Percentiles rank a stretch among this genome's conserved stretches.
These are phyloP conservation scores for Aspergillus sp. DNA, from an alignment of 2,329 filamentous ascomycete genomes.

Conservation along the genomic window DNA sequence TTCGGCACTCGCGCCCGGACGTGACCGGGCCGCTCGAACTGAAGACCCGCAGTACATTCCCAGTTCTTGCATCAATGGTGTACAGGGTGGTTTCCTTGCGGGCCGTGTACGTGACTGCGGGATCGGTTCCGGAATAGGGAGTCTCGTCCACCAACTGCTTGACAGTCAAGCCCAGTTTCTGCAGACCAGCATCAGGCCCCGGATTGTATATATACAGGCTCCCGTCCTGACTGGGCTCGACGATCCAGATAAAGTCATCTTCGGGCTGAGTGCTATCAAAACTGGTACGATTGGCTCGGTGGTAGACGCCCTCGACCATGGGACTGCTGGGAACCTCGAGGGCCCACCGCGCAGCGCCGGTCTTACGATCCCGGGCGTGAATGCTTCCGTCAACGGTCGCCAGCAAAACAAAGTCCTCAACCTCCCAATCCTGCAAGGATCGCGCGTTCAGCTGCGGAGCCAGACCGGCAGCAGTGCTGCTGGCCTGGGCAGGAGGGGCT, in stretches of 20 bases:
- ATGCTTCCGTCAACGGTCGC: slow-evolving; percentile 98
- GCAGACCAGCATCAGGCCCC: slow-evolving; percentile 40
- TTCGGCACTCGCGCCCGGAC: slow-evolving; percentile 64
- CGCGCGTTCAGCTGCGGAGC: slow-evolving; percentile 87
- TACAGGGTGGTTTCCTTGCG: slow-evolving; percentile 86
- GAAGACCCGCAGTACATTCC: slow-evolving; percentile 73
- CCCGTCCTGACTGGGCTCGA: slow-evolving; percentile 83
- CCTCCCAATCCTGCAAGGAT: slow-evolving; percentile 98
- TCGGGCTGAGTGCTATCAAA: slow-evolving; percentile 51
- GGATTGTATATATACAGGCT: slow-evolving; percentile 79
- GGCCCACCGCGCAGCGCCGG: slow-evolving; percentile 76
- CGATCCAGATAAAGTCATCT: slow-evolving; percentile 88
- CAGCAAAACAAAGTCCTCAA: slow-evolving; percentile 99
- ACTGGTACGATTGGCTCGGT: slow-evolving; percentile 58
- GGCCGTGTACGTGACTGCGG: slow-evolving; percentile 77
- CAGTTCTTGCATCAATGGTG: slow-evolving; percentile 78
- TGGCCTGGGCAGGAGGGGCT: slow-evolving; percentile 76
- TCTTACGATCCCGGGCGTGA: slow-evolving; percentile 81
- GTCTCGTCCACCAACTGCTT: slow-evolving; percentile 81
- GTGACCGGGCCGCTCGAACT: slow-evolving; percentile 63
- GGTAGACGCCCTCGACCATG: slow-evolving; percentile 83
- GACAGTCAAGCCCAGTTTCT: slow-evolving; percentile 41
- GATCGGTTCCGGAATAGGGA: slow-evolving; percentile 65
- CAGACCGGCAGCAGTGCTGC: slow-evolving; percentile 54
- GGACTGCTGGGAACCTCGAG: slow-evolving; percentile 67